phyloP scores from a whole-genome alignment of 768 basidiomycete genomes.

The Naematelia encephala region DNA sequence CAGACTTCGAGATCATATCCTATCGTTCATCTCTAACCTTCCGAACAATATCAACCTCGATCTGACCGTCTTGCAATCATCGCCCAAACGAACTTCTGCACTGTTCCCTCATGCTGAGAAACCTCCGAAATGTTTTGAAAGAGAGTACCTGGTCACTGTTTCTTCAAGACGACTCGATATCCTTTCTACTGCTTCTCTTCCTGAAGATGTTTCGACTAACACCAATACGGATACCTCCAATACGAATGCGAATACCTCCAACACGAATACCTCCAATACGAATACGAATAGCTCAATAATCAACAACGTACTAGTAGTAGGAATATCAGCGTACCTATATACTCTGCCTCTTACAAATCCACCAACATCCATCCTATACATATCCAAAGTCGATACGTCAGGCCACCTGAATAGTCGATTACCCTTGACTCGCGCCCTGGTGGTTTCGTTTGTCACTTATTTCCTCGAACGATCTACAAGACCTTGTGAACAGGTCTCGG shows the following conservation, averaged over 20 bases:
- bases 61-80: constrained; percentile 27
- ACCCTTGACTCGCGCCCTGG: constrained; percentile 60
- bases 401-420: constrained; percentile 59
- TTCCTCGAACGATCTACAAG: constrained; percentile 52
- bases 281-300: too few species aligned
- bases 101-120: constrained; percentile 69
- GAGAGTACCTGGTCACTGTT: constrained; percentile 51
- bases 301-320: constrained; percentile 68
- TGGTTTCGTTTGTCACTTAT: constrained; percentile 61
- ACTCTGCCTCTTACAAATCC: constrained; percentile 65
- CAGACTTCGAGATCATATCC: constrained; percentile 30
- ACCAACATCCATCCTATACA: constrained; percentile 72
- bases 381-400: constrained; percentile 92
- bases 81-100: constrained; percentile 57
- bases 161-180: constrained; percentile 57
- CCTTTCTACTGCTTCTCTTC: background rate
- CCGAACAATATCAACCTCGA: constrained; percentile 23
- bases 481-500: background rate
- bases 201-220: background rate
- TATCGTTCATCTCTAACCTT: constrained; percentile 13
- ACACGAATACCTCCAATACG: too few species aligned
- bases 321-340: constrained; percentile 60
- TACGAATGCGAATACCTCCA: background rate
- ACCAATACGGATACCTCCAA: background rate
- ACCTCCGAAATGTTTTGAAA: constrained; percentile 64